Percentiles rank a stretch among this genome's conserved stretches.
phyloP scores from a whole-genome alignment of 2,329 filamentous ascomycete species.

The Fonsecaea multimorphosa region DNA sequence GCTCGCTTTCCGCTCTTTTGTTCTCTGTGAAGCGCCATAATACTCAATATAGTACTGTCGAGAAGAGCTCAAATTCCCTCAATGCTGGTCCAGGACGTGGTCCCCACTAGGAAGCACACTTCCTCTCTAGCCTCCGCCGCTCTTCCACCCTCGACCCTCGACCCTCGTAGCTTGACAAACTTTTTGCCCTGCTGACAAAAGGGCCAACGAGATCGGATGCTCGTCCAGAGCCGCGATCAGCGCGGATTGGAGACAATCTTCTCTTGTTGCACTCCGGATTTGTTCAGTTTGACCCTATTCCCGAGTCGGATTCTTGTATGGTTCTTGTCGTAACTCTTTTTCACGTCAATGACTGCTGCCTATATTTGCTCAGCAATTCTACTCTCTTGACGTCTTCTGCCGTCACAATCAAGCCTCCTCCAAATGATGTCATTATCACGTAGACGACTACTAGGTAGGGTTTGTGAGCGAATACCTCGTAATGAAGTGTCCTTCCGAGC shows the following conservation, averaged over 20 bases:
- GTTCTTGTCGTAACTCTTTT: background rate
- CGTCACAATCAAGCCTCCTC: background rate
- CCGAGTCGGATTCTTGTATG: background rate
- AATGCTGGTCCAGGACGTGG: background rate
- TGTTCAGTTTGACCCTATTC: background rate
- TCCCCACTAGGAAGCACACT: background rate
- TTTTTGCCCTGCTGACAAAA: background rate
- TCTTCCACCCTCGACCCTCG: background rate
- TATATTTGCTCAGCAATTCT: background rate
- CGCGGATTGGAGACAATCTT: background rate
- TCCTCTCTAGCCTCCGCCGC: slow-evolving; percentile 3
- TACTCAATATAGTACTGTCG: background rate
- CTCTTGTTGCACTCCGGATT: background rate
- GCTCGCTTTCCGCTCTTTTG: background rate
- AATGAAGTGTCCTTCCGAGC: background rate
- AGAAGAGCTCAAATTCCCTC: slow-evolving; percentile 3
- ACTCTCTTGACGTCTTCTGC: background rate
- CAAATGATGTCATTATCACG: background rate
- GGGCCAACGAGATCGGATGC: background rate
- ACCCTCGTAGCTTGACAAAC: background rate
- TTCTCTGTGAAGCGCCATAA: background rate
- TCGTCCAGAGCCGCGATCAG: background rate
- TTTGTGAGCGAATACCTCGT: background rate
- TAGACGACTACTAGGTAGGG: background rate
- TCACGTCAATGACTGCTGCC: background rate